These are phyloP conservation scores for Entoloma clypeatum DNA, from an alignment of 1,284 basidiomycete species.

Conservation along the genomic window DNA sequence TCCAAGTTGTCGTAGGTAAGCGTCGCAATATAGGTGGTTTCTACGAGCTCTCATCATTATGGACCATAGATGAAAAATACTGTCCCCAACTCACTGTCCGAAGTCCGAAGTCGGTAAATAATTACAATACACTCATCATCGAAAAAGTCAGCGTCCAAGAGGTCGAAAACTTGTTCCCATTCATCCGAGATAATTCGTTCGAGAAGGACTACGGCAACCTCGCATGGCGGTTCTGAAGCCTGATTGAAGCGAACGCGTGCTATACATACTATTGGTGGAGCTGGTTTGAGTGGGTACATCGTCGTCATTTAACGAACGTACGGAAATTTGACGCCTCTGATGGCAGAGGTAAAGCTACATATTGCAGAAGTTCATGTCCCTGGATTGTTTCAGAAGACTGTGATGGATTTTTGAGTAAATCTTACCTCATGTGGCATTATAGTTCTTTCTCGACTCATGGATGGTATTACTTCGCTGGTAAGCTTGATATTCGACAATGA, in stretches of 20 bases:
- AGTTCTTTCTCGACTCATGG: constrained; percentile 52
- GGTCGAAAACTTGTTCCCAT: constrained; percentile 40
- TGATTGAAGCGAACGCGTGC: constrained; percentile 45
- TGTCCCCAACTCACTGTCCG: constrained; percentile 39
- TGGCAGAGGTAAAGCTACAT: constrained; percentile 40
- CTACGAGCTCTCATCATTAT: constrained; percentile 38
- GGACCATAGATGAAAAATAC: constrained; percentile 26
- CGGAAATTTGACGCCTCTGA: constrained; percentile 34
- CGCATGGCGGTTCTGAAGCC: constrained; percentile 32
- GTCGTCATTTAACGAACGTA: constrained; percentile 24
- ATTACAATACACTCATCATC: constrained; percentile 66
- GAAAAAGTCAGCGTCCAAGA: constrained; percentile 71
- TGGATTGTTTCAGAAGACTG: constrained; percentile 24
- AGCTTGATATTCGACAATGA: constrained; percentile 14
- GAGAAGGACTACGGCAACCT: constrained; percentile 46
- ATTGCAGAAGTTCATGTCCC: constrained; percentile 41
- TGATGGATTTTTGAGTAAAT: constrained; percentile 23
- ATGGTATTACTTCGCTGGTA: constrained; percentile 21
- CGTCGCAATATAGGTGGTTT: constrained; percentile 52
- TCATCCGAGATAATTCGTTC: constrained; percentile 44
- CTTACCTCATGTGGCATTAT: constrained; percentile 44
- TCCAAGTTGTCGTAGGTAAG: constrained; percentile 54
- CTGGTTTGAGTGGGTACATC: constrained; percentile 8
- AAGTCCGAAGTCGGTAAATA: constrained; percentile 46
- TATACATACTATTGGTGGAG: constrained; percentile 46